phyloP scores from a whole-genome alignment of 345 rosid genomes.

The Brassica rapa region DNA sequence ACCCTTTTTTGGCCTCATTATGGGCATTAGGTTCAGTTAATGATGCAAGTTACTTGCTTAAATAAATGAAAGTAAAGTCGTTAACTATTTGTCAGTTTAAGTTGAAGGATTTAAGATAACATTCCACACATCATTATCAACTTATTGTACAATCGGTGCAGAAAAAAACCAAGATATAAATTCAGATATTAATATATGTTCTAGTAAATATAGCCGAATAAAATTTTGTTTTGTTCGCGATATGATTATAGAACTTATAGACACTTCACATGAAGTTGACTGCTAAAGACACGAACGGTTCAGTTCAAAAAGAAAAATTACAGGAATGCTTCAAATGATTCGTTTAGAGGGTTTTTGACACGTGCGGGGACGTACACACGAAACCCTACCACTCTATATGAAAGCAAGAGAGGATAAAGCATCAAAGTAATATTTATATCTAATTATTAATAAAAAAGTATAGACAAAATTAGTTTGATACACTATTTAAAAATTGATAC shows the following conservation, averaged over 20 bases:
- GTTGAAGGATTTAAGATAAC: constrained; percentile 4
- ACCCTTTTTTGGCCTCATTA: constrained; percentile 27
- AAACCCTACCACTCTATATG: constrained; percentile 40
- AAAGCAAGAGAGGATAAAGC: constrained; percentile 38
- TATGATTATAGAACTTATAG: constrained; percentile 9
- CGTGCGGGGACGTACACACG: constrained; percentile 38
- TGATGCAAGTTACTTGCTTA: constrained; percentile 39
- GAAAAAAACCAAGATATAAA: background rate
- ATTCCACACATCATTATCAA: constrained; percentile 10
- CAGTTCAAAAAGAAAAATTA: constrained; percentile 1
- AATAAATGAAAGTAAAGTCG: constrained; percentile 36
- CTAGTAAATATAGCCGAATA: background rate
- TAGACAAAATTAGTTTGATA: constrained; percentile 26
- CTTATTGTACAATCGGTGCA: constrained; percentile 4
- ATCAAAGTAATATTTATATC: constrained; percentile 30
- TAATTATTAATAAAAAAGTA: constrained; percentile 19
- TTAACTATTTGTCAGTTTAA: constrained; percentile 17
- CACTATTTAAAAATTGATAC: constrained; percentile 6
- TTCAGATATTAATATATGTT: background rate
- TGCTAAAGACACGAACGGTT: constrained; percentile 36
- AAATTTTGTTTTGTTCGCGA: background rate
- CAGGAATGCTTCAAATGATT: constrained; percentile 37
- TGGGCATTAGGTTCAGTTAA: constrained; percentile 31
- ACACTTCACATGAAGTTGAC: constrained; percentile 43
- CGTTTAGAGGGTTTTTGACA: constrained; percentile 22